These are phyloP conservation scores for Flaveria ramosissima DNA, from an alignment of 129 eudicot species.

Conservation along the genomic window DNA sequence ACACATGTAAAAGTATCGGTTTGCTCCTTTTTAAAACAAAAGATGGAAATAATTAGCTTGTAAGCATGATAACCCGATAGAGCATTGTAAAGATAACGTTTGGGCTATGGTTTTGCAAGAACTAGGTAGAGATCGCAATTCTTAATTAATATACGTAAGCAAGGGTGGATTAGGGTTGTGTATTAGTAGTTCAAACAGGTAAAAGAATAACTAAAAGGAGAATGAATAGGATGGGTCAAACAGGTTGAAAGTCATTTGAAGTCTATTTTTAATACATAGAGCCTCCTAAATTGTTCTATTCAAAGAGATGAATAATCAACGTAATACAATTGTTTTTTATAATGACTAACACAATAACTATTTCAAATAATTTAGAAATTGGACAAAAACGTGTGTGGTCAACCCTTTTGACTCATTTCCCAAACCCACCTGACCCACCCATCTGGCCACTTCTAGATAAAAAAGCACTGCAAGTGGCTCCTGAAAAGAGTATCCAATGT, in stretches of 20 bases:
- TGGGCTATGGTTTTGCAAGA: neutral
- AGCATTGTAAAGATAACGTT: neutral
- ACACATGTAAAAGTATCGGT: constrained; percentile 83
- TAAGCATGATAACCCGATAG: neutral
- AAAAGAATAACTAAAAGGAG: neutral
- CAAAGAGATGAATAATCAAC: neutral
- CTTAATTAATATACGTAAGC: too few species aligned
- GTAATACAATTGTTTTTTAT: neutral
- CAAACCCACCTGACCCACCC: neutral
- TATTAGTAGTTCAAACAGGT: too few species aligned
- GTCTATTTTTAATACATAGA: neutral
- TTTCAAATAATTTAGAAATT: neutral
- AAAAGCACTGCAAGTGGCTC: neutral
- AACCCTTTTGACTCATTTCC: neutral
- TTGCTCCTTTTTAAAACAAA: constrained; percentile 62
- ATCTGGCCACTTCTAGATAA: neutral
- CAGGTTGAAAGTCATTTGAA: neutral
- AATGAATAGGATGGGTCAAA: neutral
- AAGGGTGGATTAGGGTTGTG: too few species aligned
- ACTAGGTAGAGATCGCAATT: neutral
- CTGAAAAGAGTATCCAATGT: neutral
- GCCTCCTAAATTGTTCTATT: neutral
- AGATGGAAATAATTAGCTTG: constrained; percentile 17
- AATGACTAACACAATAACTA: neutral
- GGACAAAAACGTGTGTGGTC: neutral